Base-by-base conservation (phyloP, 2,329 filamentous ascomycete species). In the Epicoccum sorghinum region DNA sequence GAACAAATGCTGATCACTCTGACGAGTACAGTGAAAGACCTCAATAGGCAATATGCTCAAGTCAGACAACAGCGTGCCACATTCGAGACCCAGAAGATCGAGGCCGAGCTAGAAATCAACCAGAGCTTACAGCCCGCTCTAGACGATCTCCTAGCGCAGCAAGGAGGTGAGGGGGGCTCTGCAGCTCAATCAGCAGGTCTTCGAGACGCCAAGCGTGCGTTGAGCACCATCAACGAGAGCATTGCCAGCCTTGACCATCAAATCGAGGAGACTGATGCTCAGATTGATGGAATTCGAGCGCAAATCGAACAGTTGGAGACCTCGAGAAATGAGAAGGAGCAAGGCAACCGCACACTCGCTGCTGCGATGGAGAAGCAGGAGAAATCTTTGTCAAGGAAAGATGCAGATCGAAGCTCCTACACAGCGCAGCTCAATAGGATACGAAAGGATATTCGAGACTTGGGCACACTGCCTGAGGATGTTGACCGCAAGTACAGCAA, bases 391-490 rank as follows among this genome's bases (percentile, higher is more conserved):
- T 93, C 97, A 72, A 96, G 93, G 80, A 92, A 88, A 62, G 89
- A 96, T 69, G 89, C 93, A 65, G 91, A 92, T 75, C 95, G 93
- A 72, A 90, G 91, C 10, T 82, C 91, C 3, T 80, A 96, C 58
- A 89, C 86, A 13, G 84, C 88, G 42, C 89, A 92, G 70, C 88
- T 90, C 18, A 85, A 87, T 3, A 92, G 96, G 67, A 91, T 90
- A 59, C 88, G 88, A 57, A 89, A 91, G 69, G 93, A 93, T 60
- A 98, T 99, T 66, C 89, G 93, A 41, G 92, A 96, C 62, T 82
- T 99, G 6, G 95, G 95, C 62, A 93, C 96, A 14, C 82, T 99
- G 13, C 93, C 95, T 0, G 93, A 98, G 58, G 93, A 97, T 67
- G 92, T 93, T 0, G 95, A 96, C 71, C 90, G 90, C 62, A 95